Percentiles rank a stretch among this genome's conserved stretches.
Conservation (phyloP, 768 basidiomycete genomes). For the Hirschioporus abietinus region DNA sequence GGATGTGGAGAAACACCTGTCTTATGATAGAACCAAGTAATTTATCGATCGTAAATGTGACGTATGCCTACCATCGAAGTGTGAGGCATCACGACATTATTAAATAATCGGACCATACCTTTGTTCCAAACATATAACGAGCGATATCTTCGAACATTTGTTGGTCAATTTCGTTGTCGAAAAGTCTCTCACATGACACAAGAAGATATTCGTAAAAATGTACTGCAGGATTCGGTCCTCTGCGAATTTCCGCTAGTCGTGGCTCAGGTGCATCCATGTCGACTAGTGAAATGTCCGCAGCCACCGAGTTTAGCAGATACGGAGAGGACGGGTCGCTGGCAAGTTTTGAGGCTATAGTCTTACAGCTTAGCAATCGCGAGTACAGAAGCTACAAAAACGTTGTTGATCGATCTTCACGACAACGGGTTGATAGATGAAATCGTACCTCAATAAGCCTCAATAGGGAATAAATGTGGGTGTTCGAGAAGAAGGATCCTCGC, state of each 20-base stretch:
- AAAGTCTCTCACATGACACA: conserved; percentile 82
- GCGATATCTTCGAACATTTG: conserved; percentile 86
- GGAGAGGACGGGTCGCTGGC: conserved; percentile 26
- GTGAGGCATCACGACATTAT: not conserved
- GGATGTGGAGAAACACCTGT: conserved; percentile 43
- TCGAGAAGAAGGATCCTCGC: conserved; percentile 75
- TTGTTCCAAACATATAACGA: conserved; percentile 80
- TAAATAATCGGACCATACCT: conserved; percentile 35
- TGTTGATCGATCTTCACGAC: conserved; percentile 1
- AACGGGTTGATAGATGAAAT: conserved; percentile 6
- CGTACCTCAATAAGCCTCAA: conserved; percentile 83
- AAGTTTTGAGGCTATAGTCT: conserved; percentile 53
- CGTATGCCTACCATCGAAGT: conserved; percentile 60
- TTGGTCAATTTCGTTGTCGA: conserved; percentile 90
- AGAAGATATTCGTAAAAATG: conserved; percentile 82
- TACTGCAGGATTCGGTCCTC: conserved; percentile 37
- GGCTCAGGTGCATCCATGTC: conserved; percentile 6
- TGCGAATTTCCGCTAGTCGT: conserved; percentile 18
- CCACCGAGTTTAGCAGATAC: conserved; percentile 27
- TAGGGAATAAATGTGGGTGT: conserved; percentile 83
- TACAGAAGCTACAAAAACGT: conserved; percentile 60
- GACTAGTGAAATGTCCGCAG: conserved; percentile 33
- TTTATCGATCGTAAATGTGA: conserved; percentile 92
- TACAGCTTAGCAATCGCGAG: conserved; percentile 74
- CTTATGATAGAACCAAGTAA: conserved; percentile 85